These are phyloP conservation scores for Cicer bijugum DNA, from an alignment of 306 rosid species.

Conservation along the genomic window DNA sequence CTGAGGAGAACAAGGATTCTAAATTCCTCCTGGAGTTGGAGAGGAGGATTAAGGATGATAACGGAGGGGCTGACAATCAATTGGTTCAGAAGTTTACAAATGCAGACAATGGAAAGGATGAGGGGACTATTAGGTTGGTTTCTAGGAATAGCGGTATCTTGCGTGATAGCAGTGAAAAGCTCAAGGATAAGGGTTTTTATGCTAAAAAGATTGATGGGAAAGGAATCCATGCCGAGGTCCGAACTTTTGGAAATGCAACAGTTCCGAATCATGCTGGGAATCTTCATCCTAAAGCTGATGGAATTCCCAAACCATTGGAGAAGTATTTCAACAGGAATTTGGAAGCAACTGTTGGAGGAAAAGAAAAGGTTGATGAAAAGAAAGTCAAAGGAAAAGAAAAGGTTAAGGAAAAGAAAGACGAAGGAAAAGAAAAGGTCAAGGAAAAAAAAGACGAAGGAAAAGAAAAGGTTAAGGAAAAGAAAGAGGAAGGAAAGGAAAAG, in stretches of 20 bases:
- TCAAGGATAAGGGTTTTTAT: conserved; percentile 56
- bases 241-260: conserved; percentile 53
- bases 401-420: conserved; percentile 65
- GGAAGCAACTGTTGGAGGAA: conserved; percentile 48
- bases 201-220: conserved; percentile 57
- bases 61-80: conserved; percentile 55
- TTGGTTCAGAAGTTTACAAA: conserved; percentile 54
- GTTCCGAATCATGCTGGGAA: conserved; percentile 51
- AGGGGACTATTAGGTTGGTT: conserved; percentile 63
- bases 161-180: conserved; percentile 56
- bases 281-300: conserved; percentile 61
- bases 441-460: conserved; percentile 70
- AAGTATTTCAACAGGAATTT: conserved; percentile 47
- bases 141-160: conserved; percentile 54
- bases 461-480: conserved; percentile 69
- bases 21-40: conserved; percentile 66
- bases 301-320: conserved; percentile 52
- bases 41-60: conserved; percentile 62
- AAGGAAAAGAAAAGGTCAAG: conserved; percentile 63
- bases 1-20: conserved; percentile 60
- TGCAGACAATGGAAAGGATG: conserved; percentile 60
- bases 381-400: conserved; percentile 54
- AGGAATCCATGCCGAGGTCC: conserved; percentile 51
- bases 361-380: conserved; percentile 7
- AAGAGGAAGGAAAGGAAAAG: conserved; percentile 61